A percentile compares a stretch with the other conserved stretches of the same genome.
These are phyloP conservation scores for Excoecaria agallocha DNA, from an alignment of 345 rosid species.

Conservation along the genomic window DNA sequence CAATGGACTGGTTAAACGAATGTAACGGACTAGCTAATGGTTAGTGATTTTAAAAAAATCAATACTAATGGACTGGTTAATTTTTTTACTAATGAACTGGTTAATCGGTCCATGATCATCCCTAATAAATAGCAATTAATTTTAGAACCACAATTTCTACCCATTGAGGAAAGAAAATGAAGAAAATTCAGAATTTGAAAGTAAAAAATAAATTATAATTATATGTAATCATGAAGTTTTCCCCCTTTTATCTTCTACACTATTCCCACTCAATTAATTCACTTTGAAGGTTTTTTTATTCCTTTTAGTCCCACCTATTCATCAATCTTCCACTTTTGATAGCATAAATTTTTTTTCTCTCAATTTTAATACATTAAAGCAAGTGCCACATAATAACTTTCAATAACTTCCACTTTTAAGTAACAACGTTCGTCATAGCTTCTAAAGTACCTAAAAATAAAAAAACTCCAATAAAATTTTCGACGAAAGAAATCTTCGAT, in stretches of 20 bases:
- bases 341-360: not conserved
- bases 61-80: too few species aligned
- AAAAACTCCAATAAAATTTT: too few species aligned
- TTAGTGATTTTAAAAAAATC: too few species aligned
- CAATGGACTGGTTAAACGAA: too few species aligned
- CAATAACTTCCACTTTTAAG: too few species aligned
- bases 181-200: not conserved
- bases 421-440: too few species aligned
- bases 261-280: slow-evolving; percentile 9
- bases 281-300: not conserved
- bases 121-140: too few species aligned
- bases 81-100: too few species aligned
- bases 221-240: slow-evolving; percentile 20
- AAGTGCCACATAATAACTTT: not conserved
- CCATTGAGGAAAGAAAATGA: not conserved
- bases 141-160: not conserved
- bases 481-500: too few species aligned
- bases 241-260: not conserved
- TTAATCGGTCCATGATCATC: too few species aligned
- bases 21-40: too few species aligned
- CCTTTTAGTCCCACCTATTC: slow-evolving; percentile 9
- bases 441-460: too few species aligned
- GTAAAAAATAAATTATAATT: not conserved
- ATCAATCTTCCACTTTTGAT: slow-evolving; percentile 14
- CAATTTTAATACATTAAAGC: not conserved